Evolutionary conservation across 2,329 filamentous ascomycete species (phyloP).

Genomic region (Sphaerulina musiva): DNA sequence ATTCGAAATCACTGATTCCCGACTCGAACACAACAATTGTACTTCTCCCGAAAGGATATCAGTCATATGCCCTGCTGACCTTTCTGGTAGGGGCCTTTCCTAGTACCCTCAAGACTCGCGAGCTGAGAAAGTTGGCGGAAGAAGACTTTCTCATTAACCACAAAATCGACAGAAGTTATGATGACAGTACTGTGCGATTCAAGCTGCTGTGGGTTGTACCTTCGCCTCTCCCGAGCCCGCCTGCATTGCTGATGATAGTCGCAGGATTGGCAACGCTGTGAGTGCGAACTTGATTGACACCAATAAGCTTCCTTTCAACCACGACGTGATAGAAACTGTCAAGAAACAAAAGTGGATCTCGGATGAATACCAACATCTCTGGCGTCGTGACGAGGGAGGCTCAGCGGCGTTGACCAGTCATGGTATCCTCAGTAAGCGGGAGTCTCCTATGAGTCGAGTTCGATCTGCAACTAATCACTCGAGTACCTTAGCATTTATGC

Average conservation of each 20-base stretch:
- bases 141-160: slow-evolving; percentile 33
- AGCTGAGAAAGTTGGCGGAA: slow-evolving; percentile 28
- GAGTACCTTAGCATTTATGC: slow-evolving; percentile 24
- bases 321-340: slow-evolving; percentile 24
- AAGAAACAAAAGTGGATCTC: slow-evolving; percentile 31
- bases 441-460: neutral
- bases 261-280: slow-evolving; percentile 23
- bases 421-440: slow-evolving; percentile 27
- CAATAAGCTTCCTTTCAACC: slow-evolving; percentile 25
- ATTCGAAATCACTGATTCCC: slow-evolving; percentile 31
- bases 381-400: slow-evolving; percentile 32
- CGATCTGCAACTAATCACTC: neutral
- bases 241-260: neutral
- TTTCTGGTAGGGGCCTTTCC: slow-evolving; percentile 20
- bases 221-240: neutral
- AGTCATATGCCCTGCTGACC: neutral
- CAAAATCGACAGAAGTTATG: slow-evolving; percentile 34
- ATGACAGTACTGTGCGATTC: slow-evolving; percentile 32
- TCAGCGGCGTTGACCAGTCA: slow-evolving; percentile 29
- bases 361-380: slow-evolving; percentile 32
- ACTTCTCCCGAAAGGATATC: neutral
- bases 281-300: slow-evolving; percentile 29
- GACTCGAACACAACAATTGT: slow-evolving; percentile 25
- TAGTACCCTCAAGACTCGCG: slow-evolving; percentile 25
- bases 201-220: slow-evolving; percentile 28